Evolutionary conservation across 2,329 filamentous ascomycete genomes (phyloP), one percentile per base, ranked within the genome.

Genomic region (Trichophyton schoenleinii): DNA sequence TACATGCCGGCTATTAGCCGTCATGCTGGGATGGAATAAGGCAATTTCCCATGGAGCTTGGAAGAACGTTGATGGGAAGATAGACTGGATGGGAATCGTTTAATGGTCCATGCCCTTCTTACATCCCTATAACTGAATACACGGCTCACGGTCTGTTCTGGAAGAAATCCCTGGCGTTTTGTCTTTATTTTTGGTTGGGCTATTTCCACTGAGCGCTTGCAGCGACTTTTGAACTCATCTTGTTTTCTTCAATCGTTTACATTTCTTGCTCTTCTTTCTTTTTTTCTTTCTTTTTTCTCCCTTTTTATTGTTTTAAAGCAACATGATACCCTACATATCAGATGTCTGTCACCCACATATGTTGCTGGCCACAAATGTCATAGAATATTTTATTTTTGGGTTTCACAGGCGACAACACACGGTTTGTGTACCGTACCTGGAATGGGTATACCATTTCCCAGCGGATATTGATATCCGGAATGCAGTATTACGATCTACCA

Each of bases 1-100:
- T 15, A 77, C 71, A 3, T 95, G 90, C 71, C 81, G 88, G 22
- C 68, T 95, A 60, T 71, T 95, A 64, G 90, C 83, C 1, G 88
- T 95, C 46, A 91, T 95, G 86, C 84, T 94, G 84, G 90, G 90
- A 0, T 91, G 88, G 88, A 86, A 91, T 42, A 66, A 63, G 52
- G 83, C 81, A 3, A 79, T 90, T 63, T 77, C 77, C 38, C 72
- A 79, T 18, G 80, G 78, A 1, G 78, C 79, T 52, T 95, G 89
- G 88, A 79, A 83, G 62, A 95, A 95, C 73, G 82, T 95, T n/a
- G 88, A 92, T 70, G 87, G 86, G 1, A 80, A 80, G 11, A 84
- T 81, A 66, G 78, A 78, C 11, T 89, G 87, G 87, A 79, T 70
- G 59, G 75, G 74, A 1, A 67, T 78, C 57, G 66, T 69, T 61